Percentiles rank a stretch among this genome's conserved stretches.
Conservation (phyloP, 2,329 filamentous ascomycete genomes). For the Fusarium duplospermum region DNA sequence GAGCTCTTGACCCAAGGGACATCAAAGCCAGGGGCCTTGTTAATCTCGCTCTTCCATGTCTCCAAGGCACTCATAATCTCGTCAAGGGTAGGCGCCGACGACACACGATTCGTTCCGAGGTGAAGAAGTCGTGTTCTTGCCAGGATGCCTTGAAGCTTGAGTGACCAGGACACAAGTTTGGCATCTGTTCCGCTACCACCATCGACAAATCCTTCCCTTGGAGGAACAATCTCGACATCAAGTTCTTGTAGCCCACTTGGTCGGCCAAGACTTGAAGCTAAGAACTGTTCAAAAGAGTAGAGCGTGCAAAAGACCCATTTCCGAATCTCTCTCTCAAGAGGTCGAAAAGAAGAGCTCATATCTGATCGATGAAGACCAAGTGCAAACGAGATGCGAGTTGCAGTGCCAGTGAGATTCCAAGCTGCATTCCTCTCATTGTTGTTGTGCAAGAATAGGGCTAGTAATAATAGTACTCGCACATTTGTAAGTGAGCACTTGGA, state of each 20-base stretch:
- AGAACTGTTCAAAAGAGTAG: constrained; percentile 52
- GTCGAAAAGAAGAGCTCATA: constrained; percentile 46
- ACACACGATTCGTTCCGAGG: background rate
- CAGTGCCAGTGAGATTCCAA: constrained; percentile 50
- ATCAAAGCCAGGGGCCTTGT: constrained; percentile 26
- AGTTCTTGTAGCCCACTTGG: constrained; percentile 50
- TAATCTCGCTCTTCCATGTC: constrained; percentile 25
- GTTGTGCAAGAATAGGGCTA: constrained; percentile 51
- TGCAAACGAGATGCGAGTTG: constrained; percentile 48
- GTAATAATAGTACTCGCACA: constrained; percentile 21
- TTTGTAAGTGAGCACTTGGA: constrained; percentile 33
- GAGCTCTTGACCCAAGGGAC: constrained; percentile 25
- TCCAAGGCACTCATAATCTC: constrained; percentile 20
- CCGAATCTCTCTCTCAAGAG: constrained; percentile 49
- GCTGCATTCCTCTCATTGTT: constrained; percentile 54
- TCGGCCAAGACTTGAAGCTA: constrained; percentile 51
- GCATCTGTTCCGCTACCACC: constrained; percentile 45
- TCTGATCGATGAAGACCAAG: constrained; percentile 48
- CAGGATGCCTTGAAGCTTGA: constrained; percentile 47
- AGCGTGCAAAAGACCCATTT: constrained; percentile 53
- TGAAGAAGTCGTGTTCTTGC: constrained; percentile 42
- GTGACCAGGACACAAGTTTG: constrained; percentile 45
- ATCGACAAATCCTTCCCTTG: constrained; percentile 44
- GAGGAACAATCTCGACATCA: constrained; percentile 50
- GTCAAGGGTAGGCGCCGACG: constrained; percentile 21